A percentile compares a stretch with the other conserved stretches of the same genome.
phyloP scores from a whole-genome alignment of 768 basidiomycete genomes.

The Boletus sensibilis region DNA sequence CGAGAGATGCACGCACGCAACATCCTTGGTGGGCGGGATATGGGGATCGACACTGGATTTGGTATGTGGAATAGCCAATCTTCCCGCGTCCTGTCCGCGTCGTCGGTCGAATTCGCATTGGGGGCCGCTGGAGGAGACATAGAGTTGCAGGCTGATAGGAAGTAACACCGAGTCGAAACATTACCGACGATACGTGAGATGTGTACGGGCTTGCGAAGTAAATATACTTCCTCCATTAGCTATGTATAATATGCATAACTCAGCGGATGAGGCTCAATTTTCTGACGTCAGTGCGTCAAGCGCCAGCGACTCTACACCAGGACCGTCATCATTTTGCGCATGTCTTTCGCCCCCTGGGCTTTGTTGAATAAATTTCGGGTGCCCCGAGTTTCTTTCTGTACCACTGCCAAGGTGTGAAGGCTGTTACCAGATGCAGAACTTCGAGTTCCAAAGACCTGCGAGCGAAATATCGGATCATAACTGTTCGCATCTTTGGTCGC shows the following conservation, averaged over 20 bases:
- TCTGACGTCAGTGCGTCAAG: neutral
- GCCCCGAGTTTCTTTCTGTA: neutral
- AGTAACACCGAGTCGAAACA: too few relatives aligned
- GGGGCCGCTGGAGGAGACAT: neutral
- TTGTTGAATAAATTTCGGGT: neutral
- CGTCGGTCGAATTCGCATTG: neutral
- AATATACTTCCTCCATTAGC: neutral
- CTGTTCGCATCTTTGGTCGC: neutral
- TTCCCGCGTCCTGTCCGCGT: neutral
- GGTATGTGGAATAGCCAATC: neutral
- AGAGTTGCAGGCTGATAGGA: conserved; percentile 7
- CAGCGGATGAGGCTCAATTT: too few relatives aligned
- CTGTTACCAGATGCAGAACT: neutral
- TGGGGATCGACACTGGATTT: conserved; percentile 15
- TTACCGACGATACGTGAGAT: neutral
- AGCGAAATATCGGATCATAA: too few relatives aligned
- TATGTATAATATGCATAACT: neutral
- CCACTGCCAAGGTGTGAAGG: neutral
- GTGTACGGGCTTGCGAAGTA: neutral
- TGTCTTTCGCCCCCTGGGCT: too few relatives aligned
- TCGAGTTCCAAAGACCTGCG: neutral
- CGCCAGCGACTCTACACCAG: too few relatives aligned
- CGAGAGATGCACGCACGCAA: conserved; percentile 7
- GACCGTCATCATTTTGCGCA: too few relatives aligned
- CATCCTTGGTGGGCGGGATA: neutral